Conservation (phyloP, 208 protist genomes). For the Leptomonas seymouri region DNA sequence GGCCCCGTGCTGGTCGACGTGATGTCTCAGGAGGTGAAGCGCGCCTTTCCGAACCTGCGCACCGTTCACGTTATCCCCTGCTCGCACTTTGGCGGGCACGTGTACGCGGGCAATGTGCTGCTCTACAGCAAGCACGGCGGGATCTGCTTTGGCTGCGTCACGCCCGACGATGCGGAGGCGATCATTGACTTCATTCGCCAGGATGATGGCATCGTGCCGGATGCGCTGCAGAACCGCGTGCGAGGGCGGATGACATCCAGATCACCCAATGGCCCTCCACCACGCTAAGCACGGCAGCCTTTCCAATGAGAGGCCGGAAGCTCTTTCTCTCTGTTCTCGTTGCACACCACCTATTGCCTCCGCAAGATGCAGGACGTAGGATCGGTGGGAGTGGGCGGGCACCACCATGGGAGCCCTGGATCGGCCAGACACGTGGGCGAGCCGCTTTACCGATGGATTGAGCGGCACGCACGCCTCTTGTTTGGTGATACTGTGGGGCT, state of each 20-base stretch:
- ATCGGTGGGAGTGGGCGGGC: too few relatives aligned
- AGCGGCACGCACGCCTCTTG: too few relatives aligned
- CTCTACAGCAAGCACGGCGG: slow-evolving; percentile 29
- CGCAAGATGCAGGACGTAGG: too few relatives aligned
- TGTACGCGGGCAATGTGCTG: slow-evolving; percentile 41
- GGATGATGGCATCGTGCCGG: slow-evolving; percentile 12
- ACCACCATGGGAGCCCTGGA: too few relatives aligned
- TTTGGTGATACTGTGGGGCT: too few relatives aligned
- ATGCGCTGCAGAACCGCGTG: slow-evolving; percentile 6
- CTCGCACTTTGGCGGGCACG: slow-evolving; percentile 36
- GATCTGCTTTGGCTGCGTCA: slow-evolving; percentile 28
- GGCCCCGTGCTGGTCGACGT: slow-evolving; percentile 33
- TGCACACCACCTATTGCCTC: too few relatives aligned
- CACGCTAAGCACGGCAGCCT: not conserved
- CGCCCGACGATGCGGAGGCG: slow-evolving; percentile 17
- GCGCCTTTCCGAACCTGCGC: not conserved
- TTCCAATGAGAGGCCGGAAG: not conserved
- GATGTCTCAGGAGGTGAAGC: slow-evolving; percentile 13
- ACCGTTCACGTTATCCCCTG: slow-evolving; percentile 24
- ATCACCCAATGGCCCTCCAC: not conserved
- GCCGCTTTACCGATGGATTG: too few relatives aligned
- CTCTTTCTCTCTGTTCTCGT: not conserved
- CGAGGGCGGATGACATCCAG: slow-evolving; percentile 3
- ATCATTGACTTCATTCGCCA: slow-evolving; percentile 6
- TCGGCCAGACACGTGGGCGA: too few relatives aligned